These are phyloP conservation scores for Lipomyces oligophaga DNA, from an alignment of 805 yeast genomes.

Conservation along the genomic window DNA sequence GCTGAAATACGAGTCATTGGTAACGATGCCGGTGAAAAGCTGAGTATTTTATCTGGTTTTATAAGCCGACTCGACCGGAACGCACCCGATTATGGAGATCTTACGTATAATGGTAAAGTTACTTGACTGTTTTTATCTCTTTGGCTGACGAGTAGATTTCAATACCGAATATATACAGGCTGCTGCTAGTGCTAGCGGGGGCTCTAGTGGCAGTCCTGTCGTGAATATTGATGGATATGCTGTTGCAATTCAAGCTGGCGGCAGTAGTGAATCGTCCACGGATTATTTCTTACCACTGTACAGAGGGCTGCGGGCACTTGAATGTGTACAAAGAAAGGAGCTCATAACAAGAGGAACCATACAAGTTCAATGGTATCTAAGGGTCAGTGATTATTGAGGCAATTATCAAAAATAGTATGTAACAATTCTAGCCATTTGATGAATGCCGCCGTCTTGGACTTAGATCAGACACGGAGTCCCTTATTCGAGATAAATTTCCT, in stretches of 20 bases:
- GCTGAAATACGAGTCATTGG: slow-evolving; percentile 92
- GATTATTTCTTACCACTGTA: slow-evolving; percentile 87
- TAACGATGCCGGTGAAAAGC: slow-evolving; percentile 93
- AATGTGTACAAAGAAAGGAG: slow-evolving; percentile 56
- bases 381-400: too few species aligned
- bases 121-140: slow-evolving; percentile 84
- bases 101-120: slow-evolving; percentile 87
- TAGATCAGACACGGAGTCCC: slow-evolving; percentile 65
- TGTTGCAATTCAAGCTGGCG: slow-evolving; percentile 84
- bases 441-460: slow-evolving; percentile 86
- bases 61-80: slow-evolving; percentile 80
- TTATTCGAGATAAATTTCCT: slow-evolving; percentile 67
- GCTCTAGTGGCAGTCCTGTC: slow-evolving; percentile 95
- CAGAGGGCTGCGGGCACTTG: slow-evolving; percentile 76
- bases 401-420: background rate
- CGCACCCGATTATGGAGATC: slow-evolving; percentile 88
- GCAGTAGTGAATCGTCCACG: slow-evolving; percentile 84
- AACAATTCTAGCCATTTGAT: slow-evolving; percentile 63
- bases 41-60: slow-evolving; percentile 84
- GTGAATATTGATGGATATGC: slow-evolving; percentile 83
- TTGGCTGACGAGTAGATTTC: slow-evolving; percentile 7
- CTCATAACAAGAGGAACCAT: slow-evolving; percentile 85
- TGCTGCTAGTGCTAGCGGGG: slow-evolving; percentile 94
- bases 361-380: slow-evolving; percentile 79
- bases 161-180: slow-evolving; percentile 28